Evolutionary conservation across 305 asterid species (phyloP).

Genomic region (Solanum hybrid): DNA sequence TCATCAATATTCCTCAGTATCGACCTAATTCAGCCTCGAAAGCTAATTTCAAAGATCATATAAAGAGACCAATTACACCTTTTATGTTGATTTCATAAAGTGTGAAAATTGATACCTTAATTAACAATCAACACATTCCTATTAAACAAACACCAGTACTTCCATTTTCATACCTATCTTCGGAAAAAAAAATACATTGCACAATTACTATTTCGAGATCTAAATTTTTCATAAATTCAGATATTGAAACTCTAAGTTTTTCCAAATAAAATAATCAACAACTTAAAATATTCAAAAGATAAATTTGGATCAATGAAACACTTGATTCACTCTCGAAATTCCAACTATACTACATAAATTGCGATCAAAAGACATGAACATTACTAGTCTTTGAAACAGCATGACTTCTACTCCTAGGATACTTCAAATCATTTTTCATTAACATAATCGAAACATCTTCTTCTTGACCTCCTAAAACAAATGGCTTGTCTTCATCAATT

Average conservation of each 20-base stretch:
- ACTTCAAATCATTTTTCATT: slow-evolving; percentile 17
- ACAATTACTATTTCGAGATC: too few species aligned
- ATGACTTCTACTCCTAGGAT: slow-evolving; percentile 55
- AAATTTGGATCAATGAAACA: background rate
- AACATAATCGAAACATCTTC: background rate
- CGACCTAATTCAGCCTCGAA: background rate
- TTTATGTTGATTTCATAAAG: background rate
- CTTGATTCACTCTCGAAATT: background rate
- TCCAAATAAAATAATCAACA: background rate
- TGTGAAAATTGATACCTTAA: background rate
- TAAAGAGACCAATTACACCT: background rate
- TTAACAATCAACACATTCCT: background rate
- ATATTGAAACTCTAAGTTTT: background rate
- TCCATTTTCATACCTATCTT: background rate
- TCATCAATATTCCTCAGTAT: background rate
- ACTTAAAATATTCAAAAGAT: background rate
- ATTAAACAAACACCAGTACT: background rate
- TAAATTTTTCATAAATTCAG: too few species aligned
- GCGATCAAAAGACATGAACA: background rate
- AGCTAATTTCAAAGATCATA: background rate
- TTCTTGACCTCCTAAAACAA: slow-evolving; percentile 22
- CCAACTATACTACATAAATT: background rate
- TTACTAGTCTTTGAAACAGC: slow-evolving; percentile 25
- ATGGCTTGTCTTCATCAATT: slow-evolving; percentile 59
- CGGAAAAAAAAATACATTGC: background rate